Conservation (phyloP, 2,329 filamentous ascomycete species). For the Monosporascus sp. region DNA sequence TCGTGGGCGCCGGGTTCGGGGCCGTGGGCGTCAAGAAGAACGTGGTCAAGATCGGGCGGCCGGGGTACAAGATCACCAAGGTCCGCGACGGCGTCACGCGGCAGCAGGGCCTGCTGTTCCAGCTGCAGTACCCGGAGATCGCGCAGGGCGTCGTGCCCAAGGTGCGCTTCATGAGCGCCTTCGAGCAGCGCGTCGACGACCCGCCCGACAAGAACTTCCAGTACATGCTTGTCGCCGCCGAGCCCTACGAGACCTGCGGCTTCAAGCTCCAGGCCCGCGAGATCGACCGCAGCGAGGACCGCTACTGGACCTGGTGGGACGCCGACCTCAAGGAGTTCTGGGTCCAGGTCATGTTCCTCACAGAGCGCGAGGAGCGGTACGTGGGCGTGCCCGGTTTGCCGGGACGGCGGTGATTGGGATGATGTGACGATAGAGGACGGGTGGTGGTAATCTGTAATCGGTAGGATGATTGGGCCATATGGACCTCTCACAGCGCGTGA, state of each 20-base stretch:
- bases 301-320: constrained; percentile 94
- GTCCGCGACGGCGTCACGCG: constrained; percentile 81
- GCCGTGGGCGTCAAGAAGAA: constrained; percentile 69
- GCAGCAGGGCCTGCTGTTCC: constrained; percentile 89
- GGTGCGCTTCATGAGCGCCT: constrained; percentile 96
- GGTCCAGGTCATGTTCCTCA: constrained; percentile 97
- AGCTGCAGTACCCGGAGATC: constrained; percentile 93
- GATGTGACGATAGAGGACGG: neutral
- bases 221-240: constrained; percentile 89
- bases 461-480: too few species aligned
- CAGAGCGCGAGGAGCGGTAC: constrained; percentile 90
- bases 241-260: constrained; percentile 95
- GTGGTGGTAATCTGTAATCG: too few species aligned
- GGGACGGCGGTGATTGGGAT: constrained; percentile 33
- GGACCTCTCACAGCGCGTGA: too few species aligned
- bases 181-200: constrained; percentile 91
- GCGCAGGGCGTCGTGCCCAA: constrained; percentile 68
- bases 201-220: constrained; percentile 87
- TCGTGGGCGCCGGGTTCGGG: constrained; percentile 64
- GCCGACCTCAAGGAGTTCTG: constrained; percentile 94
- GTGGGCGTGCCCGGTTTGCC: constrained; percentile 59
- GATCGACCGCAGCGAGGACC: constrained; percentile 81
- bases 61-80: constrained; percentile 98
- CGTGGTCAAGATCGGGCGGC: constrained; percentile 88
- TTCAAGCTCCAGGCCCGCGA: constrained; percentile 95